Evolutionary conservation across 805 yeast species (phyloP), one percentile per base, ranked within the genome.

Genomic region (Wickerhamiella bombiphila): DNA sequence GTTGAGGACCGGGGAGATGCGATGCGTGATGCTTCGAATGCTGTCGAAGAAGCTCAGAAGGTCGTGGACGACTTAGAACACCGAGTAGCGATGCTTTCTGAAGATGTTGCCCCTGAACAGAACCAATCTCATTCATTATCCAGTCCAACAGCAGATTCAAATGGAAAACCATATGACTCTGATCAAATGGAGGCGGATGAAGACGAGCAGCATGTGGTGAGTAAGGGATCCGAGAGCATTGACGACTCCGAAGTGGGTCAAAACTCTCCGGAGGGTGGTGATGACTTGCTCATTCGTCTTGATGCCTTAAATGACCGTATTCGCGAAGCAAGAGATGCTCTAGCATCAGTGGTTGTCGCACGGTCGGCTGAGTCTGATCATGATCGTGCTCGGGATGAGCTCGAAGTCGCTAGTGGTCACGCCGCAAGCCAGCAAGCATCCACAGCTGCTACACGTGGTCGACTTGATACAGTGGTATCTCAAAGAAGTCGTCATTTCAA

Each of bases 401-500:
- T 44, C 5, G 32, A 36, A n/a, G 19, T 28, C 5, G 37, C 24
- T 18, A 31, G 26, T 6, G 49, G 37, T 14, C 40, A 36, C 20
- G 32, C 43, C 16, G 21, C 32, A 1, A 29, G 22, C 3, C 29
- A 38, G 48, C 68, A 68, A 38, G 58, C 61, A 17, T 94, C 83
- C 47, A 62, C 66, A 38, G 65, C 64, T 29, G 57, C 75, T 3
- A 21, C 34, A 3, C 61, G 66, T 8, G 67, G 65, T 11, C 64
- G 66, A 42, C 85, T 80, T 55, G 68, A 73, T 29, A 68, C 61
- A 3, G 63, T 85, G 15, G 77, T 72, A 47, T 60, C 60, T 4
- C 59, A 65, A 40, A 70, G 98, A 46, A 69, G 67, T 40, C 69
- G 69, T 5, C 48, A 59, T 22, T 91, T 88, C 56, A 74, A 70